Conservation (phyloP, 2,329 filamentous ascomycete species). For the Dissoconium aciculare region DNA sequence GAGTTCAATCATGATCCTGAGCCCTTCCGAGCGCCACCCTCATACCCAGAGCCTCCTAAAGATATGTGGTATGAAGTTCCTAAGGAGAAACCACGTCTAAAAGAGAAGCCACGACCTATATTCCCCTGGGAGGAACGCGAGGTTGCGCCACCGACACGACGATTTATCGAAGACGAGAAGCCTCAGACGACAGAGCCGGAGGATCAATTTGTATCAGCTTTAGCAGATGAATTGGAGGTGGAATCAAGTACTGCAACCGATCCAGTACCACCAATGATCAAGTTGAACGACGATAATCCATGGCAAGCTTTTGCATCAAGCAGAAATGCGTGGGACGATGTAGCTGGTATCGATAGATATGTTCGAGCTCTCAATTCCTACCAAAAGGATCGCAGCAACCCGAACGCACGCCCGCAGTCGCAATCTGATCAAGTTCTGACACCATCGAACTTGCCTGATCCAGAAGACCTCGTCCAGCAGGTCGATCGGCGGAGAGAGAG, state of each 20-base stretch:
- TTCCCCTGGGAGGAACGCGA: conserved; percentile 80
- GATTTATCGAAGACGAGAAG: conserved; percentile 45
- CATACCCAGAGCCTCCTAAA: conserved; percentile 69
- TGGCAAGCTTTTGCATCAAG: conserved; percentile 58
- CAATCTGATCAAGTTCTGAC: conserved; percentile 12
- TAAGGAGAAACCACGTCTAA: conserved; percentile 38
- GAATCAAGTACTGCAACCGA: conserved; percentile 11
- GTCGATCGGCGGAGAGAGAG: conserved; percentile 33
- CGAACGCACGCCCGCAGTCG: not conserved
- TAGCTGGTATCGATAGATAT: conserved; percentile 76
- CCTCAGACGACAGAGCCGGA: conserved; percentile 11
- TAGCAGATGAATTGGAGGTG: conserved; percentile 19
- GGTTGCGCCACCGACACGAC: conserved; percentile 47
- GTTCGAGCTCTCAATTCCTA: conserved; percentile 55
- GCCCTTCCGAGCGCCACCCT: conserved; percentile 60
- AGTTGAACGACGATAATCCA: conserved; percentile 38
- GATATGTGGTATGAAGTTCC: conserved; percentile 84
- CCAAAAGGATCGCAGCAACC: conserved; percentile 41
- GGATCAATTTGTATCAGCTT: conserved; percentile 1
- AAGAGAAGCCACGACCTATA: conserved; percentile 46
- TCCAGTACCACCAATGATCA: conserved; percentile 29
- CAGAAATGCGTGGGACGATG: conserved; percentile 80
- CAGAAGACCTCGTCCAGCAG: conserved; percentile 17
- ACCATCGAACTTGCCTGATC: conserved; percentile 13
- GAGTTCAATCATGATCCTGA: conserved; percentile 63